Percentiles rank a stretch among this genome's conserved stretches.
phyloP scores from a whole-genome alignment of 768 basidiomycete genomes.

The Artomyces pyxidatus region DNA sequence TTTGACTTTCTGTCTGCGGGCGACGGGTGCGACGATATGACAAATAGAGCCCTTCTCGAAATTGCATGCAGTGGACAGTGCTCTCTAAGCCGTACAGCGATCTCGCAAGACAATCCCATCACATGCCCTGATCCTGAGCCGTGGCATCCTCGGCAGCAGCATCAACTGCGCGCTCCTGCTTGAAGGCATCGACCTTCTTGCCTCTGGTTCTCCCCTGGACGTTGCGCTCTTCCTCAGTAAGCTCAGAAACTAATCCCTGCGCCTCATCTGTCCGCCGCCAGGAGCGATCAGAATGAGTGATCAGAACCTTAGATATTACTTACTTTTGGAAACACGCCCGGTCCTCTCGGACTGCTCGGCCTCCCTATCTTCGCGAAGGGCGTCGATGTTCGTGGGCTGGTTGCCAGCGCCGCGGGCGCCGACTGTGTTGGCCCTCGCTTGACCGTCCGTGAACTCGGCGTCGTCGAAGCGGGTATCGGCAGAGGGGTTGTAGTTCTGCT shows the following conservation, averaged over 20 bases:
- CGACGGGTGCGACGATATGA: no score
- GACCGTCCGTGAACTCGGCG: neutral
- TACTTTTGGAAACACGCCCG: constrained; percentile 5
- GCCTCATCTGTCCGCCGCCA: neutral
- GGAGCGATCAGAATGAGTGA: neutral
- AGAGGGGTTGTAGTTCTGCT: constrained; percentile 2
- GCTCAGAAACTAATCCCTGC: neutral
- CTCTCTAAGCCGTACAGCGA: no score
- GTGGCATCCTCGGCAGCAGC: neutral
- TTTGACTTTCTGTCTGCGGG: no score
- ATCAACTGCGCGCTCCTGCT: constrained; percentile 8
- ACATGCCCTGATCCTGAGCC: neutral
- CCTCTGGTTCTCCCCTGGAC: constrained; percentile 1
- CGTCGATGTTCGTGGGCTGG: neutral
- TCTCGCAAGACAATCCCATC: no score
- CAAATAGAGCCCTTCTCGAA: no score
- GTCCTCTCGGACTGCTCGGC: neutral
- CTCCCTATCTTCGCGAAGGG: constrained; percentile 1
- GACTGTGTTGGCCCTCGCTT: neutral
- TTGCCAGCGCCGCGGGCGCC: constrained; percentile 1
- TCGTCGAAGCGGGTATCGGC: constrained; percentile 5
- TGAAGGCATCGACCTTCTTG: constrained; percentile 4
- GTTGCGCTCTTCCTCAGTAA: constrained; percentile 6
- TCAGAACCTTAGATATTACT: neutral
- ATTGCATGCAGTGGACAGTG: no score